A percentile compares a stretch with the other conserved stretches of the same genome.
Conservation (phyloP, 352 stramenopile genomes). For the Globisporangium rhizosaccharum region DNA sequence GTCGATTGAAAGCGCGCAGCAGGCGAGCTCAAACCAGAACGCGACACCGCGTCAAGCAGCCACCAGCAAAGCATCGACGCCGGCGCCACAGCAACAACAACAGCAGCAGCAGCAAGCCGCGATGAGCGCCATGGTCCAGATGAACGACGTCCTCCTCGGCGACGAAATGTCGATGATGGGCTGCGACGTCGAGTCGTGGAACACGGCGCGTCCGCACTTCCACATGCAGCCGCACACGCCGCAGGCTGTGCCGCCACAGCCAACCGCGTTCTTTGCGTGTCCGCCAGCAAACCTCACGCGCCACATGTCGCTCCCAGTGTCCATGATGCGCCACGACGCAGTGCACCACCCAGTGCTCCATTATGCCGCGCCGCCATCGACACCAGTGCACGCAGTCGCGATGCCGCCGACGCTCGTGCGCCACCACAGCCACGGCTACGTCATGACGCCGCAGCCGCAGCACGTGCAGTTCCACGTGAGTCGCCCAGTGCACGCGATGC, state of each 20-base stretch:
- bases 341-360: neutral
- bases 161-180: constrained; percentile 67
- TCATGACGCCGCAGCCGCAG: constrained; percentile 29
- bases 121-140: constrained; percentile 17
- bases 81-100: constrained; percentile 12
- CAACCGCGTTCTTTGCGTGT: constrained; percentile 28
- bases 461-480: constrained; percentile 31
- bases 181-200: constrained; percentile 57
- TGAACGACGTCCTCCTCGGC: constrained; percentile 49
- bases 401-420: constrained; percentile 51
- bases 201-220: constrained; percentile 27
- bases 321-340: constrained; percentile 34
- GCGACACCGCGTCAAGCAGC: constrained; percentile 12
- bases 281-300: constrained; percentile 59
- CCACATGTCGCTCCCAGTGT: constrained; percentile 58
- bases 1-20: constrained; percentile 39
- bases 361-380: constrained; percentile 11
- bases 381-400: constrained; percentile 15
- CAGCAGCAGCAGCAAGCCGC: constrained; percentile 13
- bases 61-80: constrained; percentile 4
- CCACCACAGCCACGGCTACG: constrained; percentile 64
- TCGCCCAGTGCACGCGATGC: constrained; percentile 34
- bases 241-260: constrained; percentile 14
- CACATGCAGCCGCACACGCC: constrained; percentile 11
- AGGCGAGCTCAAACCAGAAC: constrained; percentile 19